These are phyloP conservation scores for Ajuga reptans DNA, from an alignment of 305 asterid species.

Conservation along the genomic window DNA sequence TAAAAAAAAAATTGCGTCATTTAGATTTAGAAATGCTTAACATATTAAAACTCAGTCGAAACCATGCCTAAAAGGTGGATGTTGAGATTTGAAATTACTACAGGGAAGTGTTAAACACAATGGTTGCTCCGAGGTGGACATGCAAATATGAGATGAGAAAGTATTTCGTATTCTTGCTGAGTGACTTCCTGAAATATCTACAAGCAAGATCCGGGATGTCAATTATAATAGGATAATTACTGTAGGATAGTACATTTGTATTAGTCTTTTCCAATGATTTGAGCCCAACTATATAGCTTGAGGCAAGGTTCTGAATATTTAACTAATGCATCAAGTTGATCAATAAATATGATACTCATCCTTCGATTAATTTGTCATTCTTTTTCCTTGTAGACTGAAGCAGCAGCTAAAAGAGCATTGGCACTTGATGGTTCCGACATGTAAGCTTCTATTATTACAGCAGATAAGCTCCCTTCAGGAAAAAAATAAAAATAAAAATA, in stretches of 20 bases:
- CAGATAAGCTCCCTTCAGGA: not conserved
- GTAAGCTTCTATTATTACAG: slow-evolving; percentile 36
- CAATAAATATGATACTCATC: not conserved
- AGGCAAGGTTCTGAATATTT: not conserved
- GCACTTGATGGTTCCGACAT: slow-evolving; percentile 94
- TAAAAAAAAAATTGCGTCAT: too few species aligned
- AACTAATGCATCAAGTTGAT: not conserved
- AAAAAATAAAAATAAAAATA: too few species aligned
- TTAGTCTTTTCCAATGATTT: not conserved
- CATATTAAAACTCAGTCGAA: not conserved
- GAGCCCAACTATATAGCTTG: not conserved
- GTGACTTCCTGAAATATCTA: not conserved
- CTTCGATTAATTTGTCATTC: not conserved
- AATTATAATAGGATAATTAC: not conserved
- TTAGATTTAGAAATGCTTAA: too few species aligned
- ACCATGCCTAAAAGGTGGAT: not conserved
- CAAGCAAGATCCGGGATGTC: not conserved
- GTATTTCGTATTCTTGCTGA: not conserved
- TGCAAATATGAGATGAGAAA: not conserved
- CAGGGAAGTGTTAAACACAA: not conserved
- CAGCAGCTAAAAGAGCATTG: slow-evolving; percentile 86
- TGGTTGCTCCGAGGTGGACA: not conserved
- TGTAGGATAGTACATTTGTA: not conserved
- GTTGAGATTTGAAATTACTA: not conserved
- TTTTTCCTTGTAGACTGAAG: slow-evolving; percentile 64